Percentiles rank a stretch among this genome's conserved stretches.
Evolutionary conservation across 129 eudicot species (phyloP).

Genomic region (Silybum marianum): DNA sequence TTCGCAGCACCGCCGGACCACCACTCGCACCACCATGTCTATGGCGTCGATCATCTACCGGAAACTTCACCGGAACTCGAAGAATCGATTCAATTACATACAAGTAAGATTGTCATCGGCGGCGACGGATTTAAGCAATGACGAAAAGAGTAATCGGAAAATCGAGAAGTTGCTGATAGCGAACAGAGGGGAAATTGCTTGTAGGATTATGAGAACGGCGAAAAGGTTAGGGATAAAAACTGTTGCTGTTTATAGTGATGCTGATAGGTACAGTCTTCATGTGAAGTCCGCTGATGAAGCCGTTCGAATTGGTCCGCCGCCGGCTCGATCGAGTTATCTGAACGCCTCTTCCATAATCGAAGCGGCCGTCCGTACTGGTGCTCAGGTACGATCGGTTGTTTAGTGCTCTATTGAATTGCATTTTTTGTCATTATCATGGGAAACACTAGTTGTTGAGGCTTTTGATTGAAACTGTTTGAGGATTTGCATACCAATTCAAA

Average conservation of each 20-base stretch:
- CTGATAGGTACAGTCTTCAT: conserved; percentile 80
- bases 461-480: background rate
- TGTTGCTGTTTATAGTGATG: conserved; percentile 94
- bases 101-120: conserved; percentile 1
- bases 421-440: background rate
- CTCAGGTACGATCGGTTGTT: conserved; percentile 52
- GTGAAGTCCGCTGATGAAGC: conserved; percentile 97
- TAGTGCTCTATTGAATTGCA: background rate
- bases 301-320: conserved; percentile 90
- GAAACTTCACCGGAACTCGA: conserved; percentile 33
- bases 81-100: conserved; percentile 2
- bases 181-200: conserved; percentile 94
- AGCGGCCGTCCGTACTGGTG: conserved; percentile 78
- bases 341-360: conserved; percentile 59
- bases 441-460: background rate
- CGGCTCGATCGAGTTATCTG: conserved; percentile 85
- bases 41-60: conserved; percentile 53
- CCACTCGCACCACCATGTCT: conserved; percentile 40
- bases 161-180: conserved; percentile 89
- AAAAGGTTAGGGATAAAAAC: conserved; percentile 81
- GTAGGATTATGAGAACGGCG: conserved; percentile 86
- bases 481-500: background rate
- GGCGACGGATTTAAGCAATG: conserved; percentile 28
- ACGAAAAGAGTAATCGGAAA: conserved; percentile 24
- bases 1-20: conserved; percentile 10